Evolutionary conservation across 129 eudicot genomes (phyloP).

Genomic region (Mikania micrantha): DNA sequence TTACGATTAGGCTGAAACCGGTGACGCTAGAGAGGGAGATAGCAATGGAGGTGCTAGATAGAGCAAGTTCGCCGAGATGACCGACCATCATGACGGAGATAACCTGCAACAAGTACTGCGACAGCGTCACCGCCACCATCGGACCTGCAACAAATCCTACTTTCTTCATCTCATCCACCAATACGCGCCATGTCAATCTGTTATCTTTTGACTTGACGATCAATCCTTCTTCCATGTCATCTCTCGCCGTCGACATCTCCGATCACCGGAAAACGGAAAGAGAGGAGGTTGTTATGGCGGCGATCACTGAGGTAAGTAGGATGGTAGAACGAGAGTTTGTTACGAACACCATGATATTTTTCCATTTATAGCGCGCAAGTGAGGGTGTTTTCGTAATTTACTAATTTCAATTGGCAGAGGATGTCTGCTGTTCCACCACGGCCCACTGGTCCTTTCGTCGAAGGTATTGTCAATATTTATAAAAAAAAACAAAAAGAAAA

Average conservation of each 20-base stretch:
- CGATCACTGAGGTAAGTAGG: background rate
- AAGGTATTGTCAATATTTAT: too few relatives aligned
- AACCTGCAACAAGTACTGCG: constrained; percentile 53
- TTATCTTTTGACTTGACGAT: background rate
- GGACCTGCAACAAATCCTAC: constrained; percentile 67
- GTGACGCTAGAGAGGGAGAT: constrained; percentile 65
- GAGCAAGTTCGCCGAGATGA: constrained; percentile 73
- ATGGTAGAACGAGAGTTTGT: constrained; percentile 8
- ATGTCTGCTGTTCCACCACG: too few relatives aligned
- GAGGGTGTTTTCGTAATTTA: constrained; percentile 1
- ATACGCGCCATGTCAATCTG: constrained; percentile 29
- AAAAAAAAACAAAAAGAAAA: too few relatives aligned
- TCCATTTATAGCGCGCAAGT: background rate
- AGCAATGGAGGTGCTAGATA: constrained; percentile 75
- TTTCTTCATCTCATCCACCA: constrained; percentile 47
- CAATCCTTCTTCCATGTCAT: constrained; percentile 44
- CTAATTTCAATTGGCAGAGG: too few relatives aligned
- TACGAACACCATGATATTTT: background rate
- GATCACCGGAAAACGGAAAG: constrained; percentile 4
- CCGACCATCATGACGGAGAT: constrained; percentile 70
- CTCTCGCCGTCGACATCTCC: constrained; percentile 4
- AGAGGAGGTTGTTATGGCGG: background rate
- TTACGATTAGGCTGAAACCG: constrained; percentile 69
- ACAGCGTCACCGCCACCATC: constrained; percentile 64
- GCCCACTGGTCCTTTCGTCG: too few relatives aligned